Base-by-base conservation (phyloP, 768 basidiomycete genomes). In the Tylopilus vinaceipallidus region DNA sequence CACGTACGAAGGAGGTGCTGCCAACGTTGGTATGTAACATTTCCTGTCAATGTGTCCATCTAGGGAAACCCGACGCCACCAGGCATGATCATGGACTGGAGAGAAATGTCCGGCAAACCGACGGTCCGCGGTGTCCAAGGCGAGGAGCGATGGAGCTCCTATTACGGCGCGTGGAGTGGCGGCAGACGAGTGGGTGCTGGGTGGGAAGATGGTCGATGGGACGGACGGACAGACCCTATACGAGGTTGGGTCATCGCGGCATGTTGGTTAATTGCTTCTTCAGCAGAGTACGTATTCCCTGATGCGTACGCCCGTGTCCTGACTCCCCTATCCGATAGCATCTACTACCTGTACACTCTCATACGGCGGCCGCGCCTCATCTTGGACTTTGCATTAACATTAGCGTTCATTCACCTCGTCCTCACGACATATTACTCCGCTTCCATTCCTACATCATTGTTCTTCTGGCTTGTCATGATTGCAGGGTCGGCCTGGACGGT, bases 81-180 rank as follows among this genome's bases (percentile, higher is more conserved):
- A 86, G 88, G 86, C 3, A 91, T 93, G 86, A 74, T 98, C 32
- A 92, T 99, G 85, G 95, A 98, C 71, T 99, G 97, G 97, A 79
- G 93, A 39, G 90, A 98, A 68, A 86, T 99, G 82, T 88, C 94
- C 1, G 89, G 92, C 4, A 71, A 80, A 44, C 83, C 89, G 4
- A 94, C 93, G 0, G 82, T 88, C 19, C 79, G 78, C 48, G 80
- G 80, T 23, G 68, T 82, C 48, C 78, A 82, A 20, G 85, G 82
- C 16, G 79, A 80, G 46, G 79, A 82, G 36, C 71, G 79, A 38
- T 90, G 86, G 86, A 73, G 71, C 44, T 77, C 81, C 32, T 80
- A 83, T 61, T 74, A 80, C 36, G 84, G 88, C 59, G 86, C 83
- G 6, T 92, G 91, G 89, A 84, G 84, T 60, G 83, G 86, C 39